These are phyloP conservation scores for Cytospora chrysosperma DNA, from an alignment of 2,329 filamentous ascomycete species.

Conservation along the genomic window DNA sequence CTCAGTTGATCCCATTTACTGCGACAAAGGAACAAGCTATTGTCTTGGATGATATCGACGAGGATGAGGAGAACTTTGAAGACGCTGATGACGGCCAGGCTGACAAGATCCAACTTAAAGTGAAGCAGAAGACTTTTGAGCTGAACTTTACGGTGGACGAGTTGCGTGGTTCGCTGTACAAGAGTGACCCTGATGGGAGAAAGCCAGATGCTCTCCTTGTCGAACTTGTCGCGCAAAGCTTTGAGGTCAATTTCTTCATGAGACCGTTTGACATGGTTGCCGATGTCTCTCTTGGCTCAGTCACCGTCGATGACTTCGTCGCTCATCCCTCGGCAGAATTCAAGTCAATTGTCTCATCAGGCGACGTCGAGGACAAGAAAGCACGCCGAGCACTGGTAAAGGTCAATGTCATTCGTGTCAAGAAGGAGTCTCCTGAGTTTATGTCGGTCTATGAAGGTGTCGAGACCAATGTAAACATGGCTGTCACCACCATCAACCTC, in stretches of 20 bases:
- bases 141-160: constrained; percentile 96
- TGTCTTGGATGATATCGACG: constrained; percentile 73
- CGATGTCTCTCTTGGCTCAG: constrained; percentile 80
- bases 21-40: constrained; percentile 66
- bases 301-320: constrained; percentile 93
- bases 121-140: constrained; percentile 90
- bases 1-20: constrained; percentile 67
- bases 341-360: constrained; percentile 94
- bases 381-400: constrained; percentile 80
- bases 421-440: constrained; percentile 88
- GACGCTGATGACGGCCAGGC: constrained; percentile 60
- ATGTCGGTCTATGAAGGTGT: constrained; percentile 88
- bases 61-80: constrained; percentile 65
- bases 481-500: constrained; percentile 92
- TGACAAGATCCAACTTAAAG: constrained; percentile 57
- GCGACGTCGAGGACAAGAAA: constrained; percentile 67
- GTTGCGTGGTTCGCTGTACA: constrained; percentile 87
- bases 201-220: constrained; percentile 80
- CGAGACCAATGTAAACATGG: constrained; percentile 87
- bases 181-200: constrained; percentile 74
- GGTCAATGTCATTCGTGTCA: constrained; percentile 87
- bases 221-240: constrained; percentile 86
- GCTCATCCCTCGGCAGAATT: constrained; percentile 87
- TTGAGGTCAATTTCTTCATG: constrained; percentile 83
- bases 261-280: constrained; percentile 90